phyloP scores from a whole-genome alignment of 495 filamentous ascomycete species.

The Daldinia decipiens region DNA sequence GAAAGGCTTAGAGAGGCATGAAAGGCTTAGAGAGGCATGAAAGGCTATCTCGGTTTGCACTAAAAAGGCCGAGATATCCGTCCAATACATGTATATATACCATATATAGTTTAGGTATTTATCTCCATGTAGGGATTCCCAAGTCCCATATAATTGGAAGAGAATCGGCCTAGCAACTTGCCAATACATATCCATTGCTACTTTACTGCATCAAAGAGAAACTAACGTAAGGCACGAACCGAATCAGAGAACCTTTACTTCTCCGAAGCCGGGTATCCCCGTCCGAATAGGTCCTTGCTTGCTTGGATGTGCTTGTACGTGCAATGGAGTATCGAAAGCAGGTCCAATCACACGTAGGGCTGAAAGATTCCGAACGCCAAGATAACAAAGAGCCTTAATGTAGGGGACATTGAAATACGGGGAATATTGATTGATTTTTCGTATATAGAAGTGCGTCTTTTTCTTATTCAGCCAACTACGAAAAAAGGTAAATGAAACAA shows the following conservation, averaged over 20 bases:
- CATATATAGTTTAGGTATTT: neutral
- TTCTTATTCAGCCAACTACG: slow-evolving; percentile 34
- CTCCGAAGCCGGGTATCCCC: neutral
- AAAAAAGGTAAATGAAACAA: slow-evolving; percentile 10
- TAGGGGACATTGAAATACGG: neutral
- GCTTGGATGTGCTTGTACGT: neutral
- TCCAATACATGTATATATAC: neutral
- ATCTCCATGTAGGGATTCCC: neutral
- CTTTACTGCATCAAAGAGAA: slow-evolving; percentile 1
- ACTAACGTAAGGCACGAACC: slow-evolving; percentile 4
- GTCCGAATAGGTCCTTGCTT: neutral
- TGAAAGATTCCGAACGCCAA: slow-evolving; percentile 31
- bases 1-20: too few species aligned
- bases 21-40: neutral
- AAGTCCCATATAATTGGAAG: slow-evolving; percentile 1
- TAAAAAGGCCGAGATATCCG: slow-evolving; percentile 35
- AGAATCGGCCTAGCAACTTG: neutral
- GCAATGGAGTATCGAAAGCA: slow-evolving; percentile 24
- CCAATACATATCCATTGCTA: neutral
- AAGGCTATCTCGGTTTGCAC: slow-evolving; percentile 14
- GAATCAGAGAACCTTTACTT: neutral
- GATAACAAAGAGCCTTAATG: slow-evolving; percentile 5
- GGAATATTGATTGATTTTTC: slow-evolving; percentile 5
- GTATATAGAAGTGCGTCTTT: slow-evolving; percentile 12
- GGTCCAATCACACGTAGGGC: slow-evolving; percentile 36